A percentile compares a stretch with the other conserved stretches of the same genome.
Conservation (phyloP, 768 basidiomycete genomes). For the Serendipita vermifera region DNA sequence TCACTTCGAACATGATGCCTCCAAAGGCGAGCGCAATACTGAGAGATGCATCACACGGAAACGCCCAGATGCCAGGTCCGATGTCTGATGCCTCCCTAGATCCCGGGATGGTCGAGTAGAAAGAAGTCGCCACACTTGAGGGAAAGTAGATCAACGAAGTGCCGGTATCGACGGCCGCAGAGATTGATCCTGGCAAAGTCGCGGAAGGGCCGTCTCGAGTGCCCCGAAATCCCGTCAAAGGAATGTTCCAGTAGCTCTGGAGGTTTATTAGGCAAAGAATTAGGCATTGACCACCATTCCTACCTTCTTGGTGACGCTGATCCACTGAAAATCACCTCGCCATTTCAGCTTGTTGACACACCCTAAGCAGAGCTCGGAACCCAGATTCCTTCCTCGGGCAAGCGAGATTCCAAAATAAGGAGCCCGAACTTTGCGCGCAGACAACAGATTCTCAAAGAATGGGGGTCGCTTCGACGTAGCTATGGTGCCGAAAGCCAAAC, state of each 20-base stretch:
- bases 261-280: slow-evolving; percentile 23
- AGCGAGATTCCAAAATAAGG: slow-evolving; percentile 51
- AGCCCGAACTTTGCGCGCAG: slow-evolving; percentile 26
- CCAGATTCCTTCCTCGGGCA: slow-evolving; percentile 27
- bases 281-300: background rate
- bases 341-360: slow-evolving; percentile 30
- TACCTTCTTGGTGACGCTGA: slow-evolving; percentile 27
- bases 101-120: no score
- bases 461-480: slow-evolving; percentile 35
- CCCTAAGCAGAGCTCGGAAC: slow-evolving; percentile 40
- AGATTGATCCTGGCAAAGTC: slow-evolving; percentile 15
- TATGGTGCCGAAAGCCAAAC: slow-evolving; percentile 51
- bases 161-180: slow-evolving; percentile 50
- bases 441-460: slow-evolving; percentile 52
- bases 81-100: no score
- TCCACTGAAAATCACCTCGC: slow-evolving; percentile 27
- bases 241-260: slow-evolving; percentile 50
- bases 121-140: slow-evolving; percentile 26
- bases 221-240: slow-evolving; percentile 34
- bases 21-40: no score
- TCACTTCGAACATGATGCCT: no score
- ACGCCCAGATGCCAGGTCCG: no score
- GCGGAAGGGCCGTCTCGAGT: slow-evolving; percentile 17
- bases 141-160: slow-evolving; percentile 54
- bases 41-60: no score